phyloP scores from a whole-genome alignment of 1,139 yeast species.

The Geotrichum europaeum region DNA sequence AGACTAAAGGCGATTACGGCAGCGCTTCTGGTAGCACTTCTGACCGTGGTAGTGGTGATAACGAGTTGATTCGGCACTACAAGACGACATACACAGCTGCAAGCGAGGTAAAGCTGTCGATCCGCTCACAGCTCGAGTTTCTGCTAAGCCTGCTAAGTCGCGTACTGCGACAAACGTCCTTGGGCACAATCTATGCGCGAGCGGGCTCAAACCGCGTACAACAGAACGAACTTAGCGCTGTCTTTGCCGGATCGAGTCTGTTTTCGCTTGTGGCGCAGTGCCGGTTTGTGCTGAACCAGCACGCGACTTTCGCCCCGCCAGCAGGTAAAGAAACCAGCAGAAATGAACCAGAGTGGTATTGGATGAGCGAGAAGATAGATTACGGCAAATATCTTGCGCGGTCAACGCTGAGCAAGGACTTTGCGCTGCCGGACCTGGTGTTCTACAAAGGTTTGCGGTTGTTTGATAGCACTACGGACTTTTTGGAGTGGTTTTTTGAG shows the following conservation, averaged over 20 bases:
- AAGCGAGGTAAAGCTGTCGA: conserved; percentile 5
- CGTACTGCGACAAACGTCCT: neutral
- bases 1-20: neutral
- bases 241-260: conserved; percentile 12
- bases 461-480: neutral
- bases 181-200: conserved; percentile 3
- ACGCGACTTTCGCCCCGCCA: neutral
- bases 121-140: conserved; percentile 4
- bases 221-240: conserved; percentile 4
- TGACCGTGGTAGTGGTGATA: neutral
- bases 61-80: conserved; percentile 1
- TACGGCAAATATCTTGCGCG: conserved; percentile 8
- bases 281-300: conserved; percentile 2
- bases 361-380: conserved; percentile 4
- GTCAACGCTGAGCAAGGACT: neutral
- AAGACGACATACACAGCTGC: conserved; percentile 9
- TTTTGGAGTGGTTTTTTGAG: neutral
- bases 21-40: neutral
- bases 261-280: conserved; percentile 7
- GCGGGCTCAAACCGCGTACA: neutral
- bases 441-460: conserved; percentile 7
- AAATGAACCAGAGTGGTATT: neutral
- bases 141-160: neutral
- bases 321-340: neutral
- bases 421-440: neutral